Percentiles rank a stretch among this genome's conserved stretches.
These are phyloP conservation scores for Nothophytophthora sp. DNA, from an alignment of 352 stramenopile genomes.

Conservation along the genomic window DNA sequence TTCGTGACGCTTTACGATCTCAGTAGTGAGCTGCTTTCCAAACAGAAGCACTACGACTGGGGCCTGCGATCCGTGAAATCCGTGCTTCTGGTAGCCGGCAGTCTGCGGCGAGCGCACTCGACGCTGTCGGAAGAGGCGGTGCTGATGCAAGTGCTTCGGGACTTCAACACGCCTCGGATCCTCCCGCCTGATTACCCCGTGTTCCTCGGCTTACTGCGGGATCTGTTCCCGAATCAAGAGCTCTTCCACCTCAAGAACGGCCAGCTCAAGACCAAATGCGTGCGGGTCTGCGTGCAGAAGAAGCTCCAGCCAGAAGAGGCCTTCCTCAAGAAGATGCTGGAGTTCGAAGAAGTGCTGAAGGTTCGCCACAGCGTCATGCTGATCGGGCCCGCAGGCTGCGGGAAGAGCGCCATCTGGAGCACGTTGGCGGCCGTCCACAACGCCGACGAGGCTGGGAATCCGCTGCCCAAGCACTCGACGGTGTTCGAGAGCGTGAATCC, in stretches of 20 bases:
- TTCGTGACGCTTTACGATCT: slow-evolving; percentile 92
- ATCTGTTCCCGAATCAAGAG: slow-evolving; percentile 89
- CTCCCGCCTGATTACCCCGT: slow-evolving; percentile 92
- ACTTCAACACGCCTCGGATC: slow-evolving; percentile 97
- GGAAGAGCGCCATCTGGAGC: slow-evolving; percentile 96
- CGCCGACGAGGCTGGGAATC: slow-evolving; percentile 41
- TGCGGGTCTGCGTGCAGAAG: slow-evolving; percentile 53
- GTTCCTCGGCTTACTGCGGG: slow-evolving; percentile 93
- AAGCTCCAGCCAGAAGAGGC: slow-evolving; percentile 93
- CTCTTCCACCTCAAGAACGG: slow-evolving; percentile 47
- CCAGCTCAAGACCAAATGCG: slow-evolving; percentile 40
- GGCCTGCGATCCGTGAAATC: slow-evolving; percentile 95
- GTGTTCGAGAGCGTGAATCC: slow-evolving; percentile 96
- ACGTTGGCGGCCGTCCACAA: slow-evolving; percentile 90
- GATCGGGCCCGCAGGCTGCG: slow-evolving; percentile 93
- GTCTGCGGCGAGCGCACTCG: slow-evolving; percentile 88
- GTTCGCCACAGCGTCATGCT: slow-evolving; percentile 97
- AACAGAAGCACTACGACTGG: slow-evolving; percentile 95
- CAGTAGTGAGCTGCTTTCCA: slow-evolving; percentile 84
- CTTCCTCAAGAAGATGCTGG: slow-evolving; percentile 96
- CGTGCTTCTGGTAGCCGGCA: slow-evolving; percentile 94
- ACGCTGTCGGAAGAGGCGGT: slow-evolving; percentile 89
- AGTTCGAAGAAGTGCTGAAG: slow-evolving; percentile 95
- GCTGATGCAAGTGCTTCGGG: slow-evolving; percentile 94
- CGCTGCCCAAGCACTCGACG: slow-evolving; percentile 88